Base-by-base conservation (phyloP, 495 filamentous ascomycete genomes). In the Chaetomium fimeti region DNA sequence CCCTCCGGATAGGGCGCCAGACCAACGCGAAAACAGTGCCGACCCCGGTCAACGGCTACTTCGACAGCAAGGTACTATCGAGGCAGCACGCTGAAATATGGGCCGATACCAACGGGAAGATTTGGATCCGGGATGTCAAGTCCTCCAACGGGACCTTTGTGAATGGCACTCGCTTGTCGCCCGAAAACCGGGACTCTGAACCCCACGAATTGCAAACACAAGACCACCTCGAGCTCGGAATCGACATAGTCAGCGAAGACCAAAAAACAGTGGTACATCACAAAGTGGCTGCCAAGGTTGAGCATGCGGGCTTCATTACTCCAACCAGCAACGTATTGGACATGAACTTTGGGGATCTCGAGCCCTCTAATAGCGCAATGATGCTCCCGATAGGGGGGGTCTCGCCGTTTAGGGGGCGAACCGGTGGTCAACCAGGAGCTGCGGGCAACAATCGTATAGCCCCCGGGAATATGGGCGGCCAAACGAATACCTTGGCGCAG, bases 91-190 rank as follows among this genome's bases (percentile, higher is more conserved):
- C 94, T 18, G 94, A 98, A 66, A 86, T 98, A 20, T 98, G 91
- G 91, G 93, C 93, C 25, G 92, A 97, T 57, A 83, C 87, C 61
- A 83, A 82, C 66, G 93, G 94, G 16, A 96, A 94, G 71, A 87
- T 98, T 59, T 98, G 88, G 87, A 98, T 98, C 69, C 87, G 92
- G 40, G 94, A 98, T 77, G 89, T 98, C 66, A 98, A 97, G 74
- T 98, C 94, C 5, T 98, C 94, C 3, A 98, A 98, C 70, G 94
- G 94, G 47, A 98, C 94, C 0, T 98, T 98, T 75, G 93, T 98
- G 59, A 98, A 97, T 64, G 92, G 91, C n/a, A 83, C 87, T 20
- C 86, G 94, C 27, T 73, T 98, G 56, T 97, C 94, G 11, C 89
- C 85, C 29, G 94, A 98, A 70, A 97, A 96, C 69, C 84, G 91